Evolutionary conservation across 164 flowering plant genomes (phyloP).

Genomic region (Piper betle): DNA sequence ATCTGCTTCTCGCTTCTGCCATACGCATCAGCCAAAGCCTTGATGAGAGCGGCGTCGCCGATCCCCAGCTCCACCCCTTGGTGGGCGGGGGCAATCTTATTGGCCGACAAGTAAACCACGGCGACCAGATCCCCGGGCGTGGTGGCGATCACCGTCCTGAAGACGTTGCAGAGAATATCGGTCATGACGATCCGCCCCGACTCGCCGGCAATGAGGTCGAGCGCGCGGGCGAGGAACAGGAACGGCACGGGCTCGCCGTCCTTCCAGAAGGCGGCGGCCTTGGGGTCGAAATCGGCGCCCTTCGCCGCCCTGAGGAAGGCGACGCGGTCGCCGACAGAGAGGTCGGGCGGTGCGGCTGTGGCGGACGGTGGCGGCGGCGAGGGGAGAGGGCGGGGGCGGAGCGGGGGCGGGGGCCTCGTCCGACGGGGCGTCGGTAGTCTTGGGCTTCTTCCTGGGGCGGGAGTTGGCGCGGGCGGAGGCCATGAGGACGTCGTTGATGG

Average conservation of each 20-base stretch:
- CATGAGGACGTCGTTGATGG: too few species aligned
- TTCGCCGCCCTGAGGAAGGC: constrained; percentile 32
- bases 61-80: constrained; percentile 95
- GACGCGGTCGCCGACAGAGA: constrained; percentile 14
- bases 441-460: too few species aligned
- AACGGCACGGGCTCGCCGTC: constrained; percentile 70
- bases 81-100: constrained; percentile 77
- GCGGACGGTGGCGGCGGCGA: background rate
- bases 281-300: constrained; percentile 46
- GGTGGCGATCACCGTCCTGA: constrained; percentile 77
- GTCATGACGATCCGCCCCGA: constrained; percentile 67
- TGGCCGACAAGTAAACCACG: constrained; percentile 63
- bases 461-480: too few species aligned
- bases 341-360: background rate
- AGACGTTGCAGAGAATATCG: constrained; percentile 63
- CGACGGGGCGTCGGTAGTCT: too few species aligned
- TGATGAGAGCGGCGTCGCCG: constrained; percentile 76
- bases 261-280: constrained; percentile 55
- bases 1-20: constrained; percentile 74
- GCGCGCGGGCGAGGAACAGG: constrained; percentile 57
- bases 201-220: constrained; percentile 70
- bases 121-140: constrained; percentile 69
- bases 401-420: too few species aligned
- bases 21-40: constrained; percentile 80
- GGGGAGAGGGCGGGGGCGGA: too few species aligned